Base-by-base conservation (phyloP, 768 basidiomycete genomes). In the Tylopilus sp. region DNA sequence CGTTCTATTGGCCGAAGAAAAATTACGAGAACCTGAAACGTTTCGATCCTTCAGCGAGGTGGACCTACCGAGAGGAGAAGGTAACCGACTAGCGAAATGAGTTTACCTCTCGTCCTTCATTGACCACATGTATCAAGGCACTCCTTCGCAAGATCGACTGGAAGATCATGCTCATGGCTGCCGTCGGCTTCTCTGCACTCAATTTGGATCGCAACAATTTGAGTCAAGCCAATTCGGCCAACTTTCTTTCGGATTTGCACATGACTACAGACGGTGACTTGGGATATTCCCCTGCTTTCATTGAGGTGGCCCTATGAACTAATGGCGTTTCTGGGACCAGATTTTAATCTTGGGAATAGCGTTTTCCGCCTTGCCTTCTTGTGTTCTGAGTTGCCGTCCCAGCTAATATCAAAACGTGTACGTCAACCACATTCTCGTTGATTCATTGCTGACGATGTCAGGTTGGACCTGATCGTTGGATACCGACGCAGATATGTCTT, bases 401-500 rank as follows among this genome's bases (percentile, higher is more conserved):
- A 85, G 52, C 68, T 85, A 14, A 67, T 85, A 37, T 83, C 81
- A 2, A 86, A 86, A 65, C 73, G 77, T 13, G 76, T 84, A 38
- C 41, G 74, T 63, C 2, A 16, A 14, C 36, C 10, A 14, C 19
- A 22, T 48, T 3, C 7, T 6, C 16, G n/a, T 12, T 43, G 19
- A 29, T 30, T 31, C 37, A 2, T 33, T 12, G 29, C 21, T 58
- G 45, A 50, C 19, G 16, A 17, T 29, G 45, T 38, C 24, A 81
- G 78, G 56, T 83, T 34, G 83, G 84, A 3, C 83, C 83, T 4
- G 84, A 86, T 64, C 76, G 79, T 24, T 85, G 81, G 82, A 82
- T 83, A 64, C 81, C 82, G 6, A 76, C 73, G 2, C 81, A 83
- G 62, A 80, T 83, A 70, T 78, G 76, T 47, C 54, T 75, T 17